phyloP scores from a whole-genome alignment of 2,329 filamentous ascomycete species.

The Aspergillus brasiliensis region DNA sequence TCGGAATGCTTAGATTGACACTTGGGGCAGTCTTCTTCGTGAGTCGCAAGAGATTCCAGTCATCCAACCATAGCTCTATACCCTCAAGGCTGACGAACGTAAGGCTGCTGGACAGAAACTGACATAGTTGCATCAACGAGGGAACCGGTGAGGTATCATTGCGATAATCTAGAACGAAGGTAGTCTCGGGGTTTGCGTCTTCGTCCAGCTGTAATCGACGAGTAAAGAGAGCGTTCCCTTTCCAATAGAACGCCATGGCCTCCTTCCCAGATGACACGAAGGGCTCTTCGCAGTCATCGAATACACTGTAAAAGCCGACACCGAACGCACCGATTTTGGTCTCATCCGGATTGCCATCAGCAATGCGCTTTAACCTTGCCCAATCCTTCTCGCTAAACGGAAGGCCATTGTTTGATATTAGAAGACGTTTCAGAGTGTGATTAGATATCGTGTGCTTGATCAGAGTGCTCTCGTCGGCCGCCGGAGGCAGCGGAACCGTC shows the following conservation, averaged over 20 bases:
- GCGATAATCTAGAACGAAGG: constrained; percentile 93
- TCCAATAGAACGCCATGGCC: constrained; percentile 99
- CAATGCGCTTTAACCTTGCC: constrained; percentile 90
- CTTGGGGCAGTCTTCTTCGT: constrained; percentile 84
- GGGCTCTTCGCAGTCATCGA: constrained; percentile 95
- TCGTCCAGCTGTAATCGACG: constrained; percentile 75
- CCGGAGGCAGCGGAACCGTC: constrained; percentile 68
- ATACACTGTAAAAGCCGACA: constrained; percentile 98
- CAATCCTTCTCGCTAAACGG: constrained; percentile 90
- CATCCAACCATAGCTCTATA: constrained; percentile 89
- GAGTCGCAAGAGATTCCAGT: constrained; percentile 76
- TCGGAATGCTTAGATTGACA: constrained; percentile 70
- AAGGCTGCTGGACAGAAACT: constrained; percentile 91
- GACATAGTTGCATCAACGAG: constrained; percentile 79
- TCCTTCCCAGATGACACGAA: constrained; percentile 91
- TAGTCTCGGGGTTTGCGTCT: constrained; percentile 69
- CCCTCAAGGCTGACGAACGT: constrained; percentile 89
- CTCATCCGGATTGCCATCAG: constrained; percentile 98
- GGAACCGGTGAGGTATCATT: constrained; percentile 86
- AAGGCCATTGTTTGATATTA: constrained; percentile 90
- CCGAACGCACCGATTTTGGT: constrained; percentile 99
- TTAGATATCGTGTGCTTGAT: constrained; percentile 82
- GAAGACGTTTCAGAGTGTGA: constrained; percentile 81
- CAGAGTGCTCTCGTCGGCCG: constrained; percentile 67
- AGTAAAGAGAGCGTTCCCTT: constrained; percentile 95